These are phyloP conservation scores for Pythium sukuiense DNA, from an alignment of 352 stramenopile genomes.

Conservation along the genomic window DNA sequence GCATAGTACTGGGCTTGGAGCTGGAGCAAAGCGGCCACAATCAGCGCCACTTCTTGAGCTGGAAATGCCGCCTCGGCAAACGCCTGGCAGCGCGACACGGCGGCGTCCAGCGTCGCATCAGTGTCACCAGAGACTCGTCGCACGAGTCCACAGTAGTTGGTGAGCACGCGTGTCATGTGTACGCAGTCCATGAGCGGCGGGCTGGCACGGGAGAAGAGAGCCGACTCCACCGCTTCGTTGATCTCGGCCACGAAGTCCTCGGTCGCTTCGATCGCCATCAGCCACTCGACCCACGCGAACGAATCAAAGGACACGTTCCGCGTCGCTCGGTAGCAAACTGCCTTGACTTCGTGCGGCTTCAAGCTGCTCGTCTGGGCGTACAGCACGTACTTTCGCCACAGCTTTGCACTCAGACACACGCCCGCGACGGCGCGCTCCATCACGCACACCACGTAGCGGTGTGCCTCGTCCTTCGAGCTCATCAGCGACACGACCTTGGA, in stretches of 20 bases:
- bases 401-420: conserved; percentile 53
- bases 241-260: conserved; percentile 19
- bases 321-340: conserved; percentile 40
- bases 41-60: conserved; percentile 30
- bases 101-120: conserved; percentile 28
- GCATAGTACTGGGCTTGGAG: conserved; percentile 52
- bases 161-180: conserved; percentile 47
- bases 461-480: conserved; percentile 1
- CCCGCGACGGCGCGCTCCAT: conserved; percentile 56
- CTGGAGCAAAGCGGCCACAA: conserved; percentile 34
- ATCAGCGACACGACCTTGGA: conserved; percentile 43
- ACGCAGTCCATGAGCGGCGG: conserved; percentile 54
- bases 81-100: conserved; percentile 34
- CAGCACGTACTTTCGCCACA: conserved; percentile 61
- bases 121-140: conserved; percentile 14
- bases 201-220: conserved; percentile 35
- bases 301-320: conserved; percentile 76
- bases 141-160: conserved; percentile 31
- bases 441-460: conserved; percentile 39
- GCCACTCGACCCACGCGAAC: conserved; percentile 46
- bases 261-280: conserved; percentile 51
- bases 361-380: conserved; percentile 26
- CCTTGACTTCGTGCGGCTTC: conserved; percentile 7
- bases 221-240: conserved; percentile 24
- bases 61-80: conserved; percentile 42